Conservation (phyloP, 129 eudicot genomes). For the Saposhnikovia divaricata region DNA sequence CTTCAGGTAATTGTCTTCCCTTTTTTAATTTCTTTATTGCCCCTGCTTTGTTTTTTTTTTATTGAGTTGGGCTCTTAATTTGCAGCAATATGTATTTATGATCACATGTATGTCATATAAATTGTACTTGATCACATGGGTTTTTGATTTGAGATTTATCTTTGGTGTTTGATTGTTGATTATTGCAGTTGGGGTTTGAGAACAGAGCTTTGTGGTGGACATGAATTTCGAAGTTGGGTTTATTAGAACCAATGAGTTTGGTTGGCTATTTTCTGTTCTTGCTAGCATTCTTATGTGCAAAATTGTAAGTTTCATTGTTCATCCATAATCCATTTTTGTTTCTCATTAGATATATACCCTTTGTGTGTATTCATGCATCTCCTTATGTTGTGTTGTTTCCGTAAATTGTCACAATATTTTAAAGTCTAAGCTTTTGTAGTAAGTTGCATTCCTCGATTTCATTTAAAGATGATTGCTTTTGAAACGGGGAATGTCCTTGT, state of each 20-base stretch:
- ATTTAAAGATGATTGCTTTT: background rate
- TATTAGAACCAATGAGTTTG: slow-evolving; percentile 26
- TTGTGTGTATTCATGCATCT: background rate
- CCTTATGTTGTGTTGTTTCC: background rate
- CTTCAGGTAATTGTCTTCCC: background rate
- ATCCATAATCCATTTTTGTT: background rate
- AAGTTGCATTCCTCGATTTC: background rate
- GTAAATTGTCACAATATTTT: background rate
- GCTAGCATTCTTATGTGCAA: slow-evolving; percentile 65
- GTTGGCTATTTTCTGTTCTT: slow-evolving; percentile 46
- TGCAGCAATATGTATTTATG: background rate
- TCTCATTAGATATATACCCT: background rate
- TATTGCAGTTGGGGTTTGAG: slow-evolving; percentile 20
- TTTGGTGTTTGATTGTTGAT: background rate
- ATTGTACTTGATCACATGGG: background rate
- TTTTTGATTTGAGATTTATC: background rate
- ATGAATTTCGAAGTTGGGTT: slow-evolving; percentile 6
- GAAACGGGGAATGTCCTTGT: background rate
- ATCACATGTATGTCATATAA: background rate
- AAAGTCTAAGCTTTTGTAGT: background rate
- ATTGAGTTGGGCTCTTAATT: background rate
- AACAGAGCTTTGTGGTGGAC: slow-evolving; percentile 26
- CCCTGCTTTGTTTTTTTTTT: background rate
- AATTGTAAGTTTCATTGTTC: slow-evolving; percentile 31
- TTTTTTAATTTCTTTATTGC: background rate